Evolutionary conservation across 148 eudicot species (phyloP).

Genomic region (Fallopia convolvulus): DNA sequence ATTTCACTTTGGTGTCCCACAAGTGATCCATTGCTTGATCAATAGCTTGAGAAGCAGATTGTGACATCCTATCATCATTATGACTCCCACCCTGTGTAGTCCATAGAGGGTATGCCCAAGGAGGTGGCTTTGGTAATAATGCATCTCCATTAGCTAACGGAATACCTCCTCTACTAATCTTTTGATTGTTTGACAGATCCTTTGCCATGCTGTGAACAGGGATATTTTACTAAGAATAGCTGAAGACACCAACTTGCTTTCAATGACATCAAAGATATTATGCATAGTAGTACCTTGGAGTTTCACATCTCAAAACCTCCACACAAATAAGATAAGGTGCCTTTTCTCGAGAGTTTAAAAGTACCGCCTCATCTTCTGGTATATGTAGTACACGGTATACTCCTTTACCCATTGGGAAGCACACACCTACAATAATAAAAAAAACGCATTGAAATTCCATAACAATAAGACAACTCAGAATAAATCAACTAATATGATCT

Average conservation of each 20-base stretch:
- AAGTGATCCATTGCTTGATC: slow-evolving; percentile 91
- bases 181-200: slow-evolving; percentile 56
- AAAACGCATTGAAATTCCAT: background rate
- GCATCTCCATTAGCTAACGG: slow-evolving; percentile 97
- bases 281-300: slow-evolving; percentile 48
- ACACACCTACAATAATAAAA: slow-evolving; percentile 48
- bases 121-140: slow-evolving; percentile 84
- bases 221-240: slow-evolving; percentile 2
- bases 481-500: background rate
- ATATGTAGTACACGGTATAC: slow-evolving; percentile 77
- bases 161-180: slow-evolving; percentile 85
- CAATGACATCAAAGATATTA: background rate
- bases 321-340: slow-evolving; percentile 93
- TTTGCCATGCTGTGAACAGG: slow-evolving; percentile 35
- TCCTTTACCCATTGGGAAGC: slow-evolving; percentile 95
- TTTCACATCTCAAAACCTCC: slow-evolving; percentile 85
- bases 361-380: slow-evolving; percentile 96
- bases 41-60: slow-evolving; percentile 87
- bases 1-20: slow-evolving; percentile 83
- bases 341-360: slow-evolving; percentile 89
- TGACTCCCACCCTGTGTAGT: slow-evolving; percentile 55
- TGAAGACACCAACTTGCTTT: background rate
- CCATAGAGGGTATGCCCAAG: slow-evolving; percentile 92
- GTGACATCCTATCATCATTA: slow-evolving; percentile 83
- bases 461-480: background rate